phyloP scores from a whole-genome alignment of 2,329 filamentous ascomycete genomes.

The Remersonia thermophila region DNA sequence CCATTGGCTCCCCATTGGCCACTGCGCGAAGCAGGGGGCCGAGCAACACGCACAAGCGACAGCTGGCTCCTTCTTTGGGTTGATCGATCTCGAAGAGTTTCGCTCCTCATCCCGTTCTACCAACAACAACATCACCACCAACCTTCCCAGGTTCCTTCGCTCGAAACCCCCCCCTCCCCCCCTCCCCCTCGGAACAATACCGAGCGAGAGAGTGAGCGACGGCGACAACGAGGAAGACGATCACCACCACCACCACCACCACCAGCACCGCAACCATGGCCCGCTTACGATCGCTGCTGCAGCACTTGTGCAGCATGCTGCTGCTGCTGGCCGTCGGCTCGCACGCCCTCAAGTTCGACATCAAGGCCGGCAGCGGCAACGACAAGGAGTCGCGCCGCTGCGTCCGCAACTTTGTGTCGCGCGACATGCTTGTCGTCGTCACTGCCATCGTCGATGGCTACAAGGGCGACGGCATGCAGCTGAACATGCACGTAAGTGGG shows the following conservation, averaged over 20 bases:
- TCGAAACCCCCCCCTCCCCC: too few relatives aligned
- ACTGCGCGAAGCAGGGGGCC: background rate
- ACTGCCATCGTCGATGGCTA: constrained; percentile 77
- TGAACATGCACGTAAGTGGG: constrained; percentile 77
- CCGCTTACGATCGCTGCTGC: constrained; percentile 39
- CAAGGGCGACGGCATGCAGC: constrained; percentile 80
- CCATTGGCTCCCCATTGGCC: constrained; percentile 9
- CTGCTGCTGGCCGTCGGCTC: constrained; percentile 38
- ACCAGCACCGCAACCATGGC: constrained; percentile 30
- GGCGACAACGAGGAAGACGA: too few relatives aligned
- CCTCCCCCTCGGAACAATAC: too few relatives aligned
- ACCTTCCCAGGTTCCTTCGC: too few relatives aligned
- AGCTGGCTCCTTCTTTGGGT: constrained; percentile 17
- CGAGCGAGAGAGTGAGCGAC: too few relatives aligned
- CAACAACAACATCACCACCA: too few relatives aligned
- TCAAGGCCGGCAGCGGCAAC: constrained; percentile 53
- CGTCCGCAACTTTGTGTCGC: constrained; percentile 88
- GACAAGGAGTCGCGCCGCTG: constrained; percentile 64
- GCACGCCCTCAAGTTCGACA: constrained; percentile 83
- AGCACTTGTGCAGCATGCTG: constrained; percentile 45
- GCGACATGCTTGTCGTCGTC: constrained; percentile 88
- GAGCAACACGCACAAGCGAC: constrained; percentile 13
- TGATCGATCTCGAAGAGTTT: background rate
- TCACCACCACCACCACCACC: constrained; percentile 1
- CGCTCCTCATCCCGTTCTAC: background rate